Evolutionary conservation across 1,284 basidiomycete species (phyloP), one percentile per base, ranked within the genome.

Genomic region (Rugosomyces carneus): DNA sequence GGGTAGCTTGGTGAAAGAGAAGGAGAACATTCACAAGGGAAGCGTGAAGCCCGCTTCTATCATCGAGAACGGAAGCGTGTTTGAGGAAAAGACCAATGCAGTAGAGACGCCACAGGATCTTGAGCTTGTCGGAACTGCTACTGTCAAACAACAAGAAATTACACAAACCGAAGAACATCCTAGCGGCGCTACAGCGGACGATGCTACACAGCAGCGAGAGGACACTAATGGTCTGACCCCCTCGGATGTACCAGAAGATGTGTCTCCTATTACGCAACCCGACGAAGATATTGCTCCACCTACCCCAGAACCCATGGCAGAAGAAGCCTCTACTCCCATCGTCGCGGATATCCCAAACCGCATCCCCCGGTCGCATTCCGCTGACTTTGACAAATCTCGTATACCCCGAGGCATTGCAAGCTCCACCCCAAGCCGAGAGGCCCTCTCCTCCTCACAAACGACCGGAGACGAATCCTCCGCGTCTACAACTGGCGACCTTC

Each of bases 301-400:
- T 16, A 45, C 49, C 15, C 46, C 50, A 31, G 51, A 47, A 37
- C 47, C 51, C 24, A 37, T 37, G 36, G 9, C 10, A 5, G 58
- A 57, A 40, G 61, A 63, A 42, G 56, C 26, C 13, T 57, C 65
- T 21, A 72, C 73, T 11, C 70, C 75, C 11, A 53, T 72, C 6
- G 62, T 65, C 13, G 51, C 60, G 44, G 67, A 69, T 49, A 47
- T 57, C 39, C 57, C 63, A 18, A 35, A 55, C 38, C 48, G 80
- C 40, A 72, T 85, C 38, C 80, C 74, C 26, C 82, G 86, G 18
- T 87, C 86, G 3, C 83, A 85, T 53, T 89, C 86, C 13, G 84
- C 80, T 3, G 84, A 87, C 58, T 83, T 81, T 8, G 78, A 79
- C 59, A 75, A 74, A 60, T 66, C 75, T 18, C 68, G 77, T 48